Evolutionary conservation across 75 land plant species (phyloP).

Genomic region (Azolla pinnata): DNA sequence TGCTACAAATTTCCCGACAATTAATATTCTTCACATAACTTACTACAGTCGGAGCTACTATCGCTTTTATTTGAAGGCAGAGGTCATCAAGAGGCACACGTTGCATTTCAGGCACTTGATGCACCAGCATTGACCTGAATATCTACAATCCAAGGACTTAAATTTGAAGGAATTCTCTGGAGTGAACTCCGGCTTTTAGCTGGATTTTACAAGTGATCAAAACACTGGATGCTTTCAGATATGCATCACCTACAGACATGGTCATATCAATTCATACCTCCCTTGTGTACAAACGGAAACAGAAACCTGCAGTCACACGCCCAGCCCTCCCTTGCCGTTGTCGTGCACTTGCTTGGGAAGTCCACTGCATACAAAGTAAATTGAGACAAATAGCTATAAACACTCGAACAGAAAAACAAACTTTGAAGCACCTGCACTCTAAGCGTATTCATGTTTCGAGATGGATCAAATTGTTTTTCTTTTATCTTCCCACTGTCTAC

Average conservation of each 20-base stretch:
- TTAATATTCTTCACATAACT: slow-evolving; percentile 6
- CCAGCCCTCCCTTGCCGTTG: slow-evolving; percentile 30
- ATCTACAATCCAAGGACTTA: slow-evolving; percentile 11
- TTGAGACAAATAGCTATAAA: background rate
- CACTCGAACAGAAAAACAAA: background rate
- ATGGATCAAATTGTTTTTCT: slow-evolving; percentile 23
- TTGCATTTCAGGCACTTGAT: slow-evolving; percentile 30
- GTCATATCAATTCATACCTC: slow-evolving; percentile 6
- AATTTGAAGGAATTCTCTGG: background rate
- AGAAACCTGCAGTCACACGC: slow-evolving; percentile 23
- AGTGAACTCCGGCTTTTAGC: background rate
- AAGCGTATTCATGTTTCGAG: slow-evolving; percentile 20
- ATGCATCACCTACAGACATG: background rate
- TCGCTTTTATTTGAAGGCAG: slow-evolving; percentile 27
- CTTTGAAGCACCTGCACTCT: slow-evolving; percentile 18
- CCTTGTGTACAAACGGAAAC: slow-evolving; percentile 18
- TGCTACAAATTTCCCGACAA: no score
- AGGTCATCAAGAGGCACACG: slow-evolving; percentile 30
- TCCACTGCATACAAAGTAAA: slow-evolving; percentile 15
- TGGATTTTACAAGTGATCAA: background rate
- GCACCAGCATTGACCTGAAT: slow-evolving; percentile 14
- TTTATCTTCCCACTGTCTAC: slow-evolving; percentile 26
- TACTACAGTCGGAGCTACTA: slow-evolving; percentile 18
- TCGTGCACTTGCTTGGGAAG: slow-evolving; percentile 30
- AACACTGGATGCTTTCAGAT: background rate